phyloP scores from a whole-genome alignment of 2,329 filamentous ascomycete genomes.

The Sporothrix sp. region DNA sequence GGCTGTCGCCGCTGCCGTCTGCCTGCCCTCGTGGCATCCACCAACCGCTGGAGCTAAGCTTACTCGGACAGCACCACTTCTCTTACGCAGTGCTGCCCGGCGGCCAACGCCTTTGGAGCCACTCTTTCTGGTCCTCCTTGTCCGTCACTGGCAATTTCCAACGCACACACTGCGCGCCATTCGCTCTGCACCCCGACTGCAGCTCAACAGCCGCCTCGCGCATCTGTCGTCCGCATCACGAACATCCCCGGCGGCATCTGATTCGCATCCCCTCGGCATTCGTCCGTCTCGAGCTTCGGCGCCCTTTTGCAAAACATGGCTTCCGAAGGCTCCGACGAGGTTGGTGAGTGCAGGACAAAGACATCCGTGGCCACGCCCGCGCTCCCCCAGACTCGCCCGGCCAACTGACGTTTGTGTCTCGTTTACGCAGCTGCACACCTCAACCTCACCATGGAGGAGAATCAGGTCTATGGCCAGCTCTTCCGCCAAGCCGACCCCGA shows the following conservation, averaged over 20 bases:
- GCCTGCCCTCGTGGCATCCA: too few species aligned
- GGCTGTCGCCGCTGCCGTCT: too few species aligned
- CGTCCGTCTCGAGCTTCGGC: constrained; percentile 1
- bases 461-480: constrained; percentile 83
- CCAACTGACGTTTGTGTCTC: background rate
- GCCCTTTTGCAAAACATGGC: constrained; percentile 19
- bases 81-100: background rate
- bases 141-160: background rate
- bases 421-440: constrained; percentile 50
- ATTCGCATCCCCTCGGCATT: background rate
- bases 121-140: background rate
- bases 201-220: background rate
- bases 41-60: constrained; percentile 7
- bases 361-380: background rate
- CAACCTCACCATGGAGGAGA: constrained; percentile 85
- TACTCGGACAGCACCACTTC: too few species aligned
- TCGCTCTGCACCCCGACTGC: too few species aligned
- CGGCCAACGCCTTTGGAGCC: background rate
- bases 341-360: constrained; percentile 16
- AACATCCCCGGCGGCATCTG: background rate
- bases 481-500: constrained; percentile 91
- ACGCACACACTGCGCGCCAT: background rate
- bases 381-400: background rate
- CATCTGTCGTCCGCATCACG: background rate
- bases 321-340: constrained; percentile 22